Base-by-base conservation (phyloP, 495 filamentous ascomycete genomes). In the Penicillium pulvis region DNA sequence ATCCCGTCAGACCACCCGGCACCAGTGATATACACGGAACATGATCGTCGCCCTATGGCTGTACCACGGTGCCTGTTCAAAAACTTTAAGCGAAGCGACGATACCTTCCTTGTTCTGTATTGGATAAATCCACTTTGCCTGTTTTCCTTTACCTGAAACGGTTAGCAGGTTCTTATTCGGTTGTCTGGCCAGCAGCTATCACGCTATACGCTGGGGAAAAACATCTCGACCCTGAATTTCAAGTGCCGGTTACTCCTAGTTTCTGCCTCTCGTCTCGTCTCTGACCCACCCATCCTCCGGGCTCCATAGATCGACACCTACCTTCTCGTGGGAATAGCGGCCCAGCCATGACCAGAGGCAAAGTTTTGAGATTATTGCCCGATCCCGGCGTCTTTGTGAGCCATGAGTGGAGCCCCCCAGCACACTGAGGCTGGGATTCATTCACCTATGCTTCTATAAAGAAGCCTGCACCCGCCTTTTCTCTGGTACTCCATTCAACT, bases 11-110 rank as follows among this genome's bases (percentile, higher is more conserved):
- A 24, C 56, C 58, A 57, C 51, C 39, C 53, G 55, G 50, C 58
- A 59, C 36, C 41, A 26, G 7, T 23, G 45, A 56, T 59, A 56
- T 58, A 64, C 35, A 58, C 52, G 61, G 58, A 64, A 56, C 52
- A 62, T 55, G 64, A 67, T 67, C 64, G 53, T 57, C 64, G 19
- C 33, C 10, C 44, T 61, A 51, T 57, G 31, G 31, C 42, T 42
- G 50, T 23, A 30, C 16, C 36, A 45, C 46, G 36, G 44, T 56
- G 31, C 45, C 56, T 31, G 26, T 58, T 48, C 47, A 31, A 52
- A 39, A 46, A 53, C 19, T 51, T 30, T 47, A 67, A 59, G 49
- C 55, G 53, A 49, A 49, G 46, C 41, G 58, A 56, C 53, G 64
- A 61, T 64, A 61, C 58, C 52, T 61, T 42, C 61, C 53, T 42